phyloP scores from a whole-genome alignment of 2,329 filamentous ascomycete genomes.

The Canariomyces notabilis region DNA sequence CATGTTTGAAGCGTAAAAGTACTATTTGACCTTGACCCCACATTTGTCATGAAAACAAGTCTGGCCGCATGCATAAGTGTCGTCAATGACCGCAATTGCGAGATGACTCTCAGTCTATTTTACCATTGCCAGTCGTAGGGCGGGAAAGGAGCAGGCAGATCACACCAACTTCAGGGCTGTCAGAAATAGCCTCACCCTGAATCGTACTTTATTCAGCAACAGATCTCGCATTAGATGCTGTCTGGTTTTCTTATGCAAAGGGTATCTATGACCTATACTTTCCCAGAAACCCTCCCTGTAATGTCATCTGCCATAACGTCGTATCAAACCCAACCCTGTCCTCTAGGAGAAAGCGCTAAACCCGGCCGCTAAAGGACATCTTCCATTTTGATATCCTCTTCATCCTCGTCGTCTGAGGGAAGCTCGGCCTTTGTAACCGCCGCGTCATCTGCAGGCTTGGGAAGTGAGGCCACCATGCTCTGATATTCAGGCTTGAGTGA shows the following conservation, averaged over 20 bases:
- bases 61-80: no score
- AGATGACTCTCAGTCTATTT: no score
- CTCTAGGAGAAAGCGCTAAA: not conserved
- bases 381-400: conserved; percentile 70
- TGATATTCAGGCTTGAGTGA: conserved; percentile 66
- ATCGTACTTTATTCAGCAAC: no score
- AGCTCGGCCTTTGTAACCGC: conserved; percentile 48
- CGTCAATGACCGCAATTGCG: no score
- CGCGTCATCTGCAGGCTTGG: conserved; percentile 48
- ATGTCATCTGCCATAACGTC: conserved; percentile 6
- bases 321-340: not conserved
- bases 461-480: conserved; percentile 28
- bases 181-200: no score
- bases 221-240: not conserved
- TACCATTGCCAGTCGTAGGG: no score
- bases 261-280: conserved; percentile 8
- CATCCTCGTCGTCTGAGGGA: conserved; percentile 57
- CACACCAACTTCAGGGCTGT: no score
- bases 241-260: conserved; percentile 4
- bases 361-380: conserved; percentile 47
- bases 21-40: no score
- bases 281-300: conserved; percentile 3
- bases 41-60: no score
- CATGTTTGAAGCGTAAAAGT: no score
- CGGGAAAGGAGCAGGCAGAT: no score